A percentile compares a stretch with the other conserved stretches of the same genome.
Conservation (phyloP, 2,329 filamentous ascomycete species). For the Phaeosphaeria sp. region DNA sequence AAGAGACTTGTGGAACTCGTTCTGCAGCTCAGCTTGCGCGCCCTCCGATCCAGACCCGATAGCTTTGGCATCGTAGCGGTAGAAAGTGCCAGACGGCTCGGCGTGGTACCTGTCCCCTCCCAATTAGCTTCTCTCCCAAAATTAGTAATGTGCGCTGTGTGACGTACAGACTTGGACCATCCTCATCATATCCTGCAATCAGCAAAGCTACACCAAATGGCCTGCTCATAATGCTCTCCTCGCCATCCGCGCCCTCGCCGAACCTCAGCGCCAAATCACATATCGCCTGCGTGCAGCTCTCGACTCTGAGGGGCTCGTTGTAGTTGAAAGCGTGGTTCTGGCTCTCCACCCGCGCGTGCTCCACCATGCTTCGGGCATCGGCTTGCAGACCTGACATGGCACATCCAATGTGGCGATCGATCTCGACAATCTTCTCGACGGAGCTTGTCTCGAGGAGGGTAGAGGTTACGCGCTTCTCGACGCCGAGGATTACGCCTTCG, state of each 20-base stretch:
- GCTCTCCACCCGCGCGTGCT: conserved; percentile 96
- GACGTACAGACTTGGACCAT: conserved; percentile 83
- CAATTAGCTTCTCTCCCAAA: conserved; percentile 3
- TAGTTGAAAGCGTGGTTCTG: conserved; percentile 99
- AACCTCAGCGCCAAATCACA: conserved; percentile 96
- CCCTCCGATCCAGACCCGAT: conserved; percentile 98
- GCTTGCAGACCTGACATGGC: conserved; percentile 98
- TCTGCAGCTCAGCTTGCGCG: conserved; percentile 96
- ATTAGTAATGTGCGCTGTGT: background rate
- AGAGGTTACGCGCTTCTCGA: conserved; percentile 98
- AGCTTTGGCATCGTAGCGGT: conserved; percentile 98
- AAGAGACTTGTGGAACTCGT: conserved; percentile 98
- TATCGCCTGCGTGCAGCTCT: conserved; percentile 98
- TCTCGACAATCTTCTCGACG: conserved; percentile 99
- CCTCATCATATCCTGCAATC: conserved; percentile 96
- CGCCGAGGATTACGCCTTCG: conserved; percentile 93
- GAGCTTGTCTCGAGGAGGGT: conserved; percentile 96
- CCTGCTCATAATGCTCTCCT: conserved; percentile 98
- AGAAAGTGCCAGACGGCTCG: conserved; percentile 97
- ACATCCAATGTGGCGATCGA: conserved; percentile 97
- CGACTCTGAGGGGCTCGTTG: conserved; percentile 90
- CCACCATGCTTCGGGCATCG: conserved; percentile 95
- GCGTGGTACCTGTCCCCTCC: conserved; percentile 77
- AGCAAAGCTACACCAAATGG: conserved; percentile 96
- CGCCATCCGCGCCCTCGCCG: conserved; percentile 94